Base-by-base conservation (phyloP, 805 yeast genomes). In the Wickerhamiella cacticola region DNA sequence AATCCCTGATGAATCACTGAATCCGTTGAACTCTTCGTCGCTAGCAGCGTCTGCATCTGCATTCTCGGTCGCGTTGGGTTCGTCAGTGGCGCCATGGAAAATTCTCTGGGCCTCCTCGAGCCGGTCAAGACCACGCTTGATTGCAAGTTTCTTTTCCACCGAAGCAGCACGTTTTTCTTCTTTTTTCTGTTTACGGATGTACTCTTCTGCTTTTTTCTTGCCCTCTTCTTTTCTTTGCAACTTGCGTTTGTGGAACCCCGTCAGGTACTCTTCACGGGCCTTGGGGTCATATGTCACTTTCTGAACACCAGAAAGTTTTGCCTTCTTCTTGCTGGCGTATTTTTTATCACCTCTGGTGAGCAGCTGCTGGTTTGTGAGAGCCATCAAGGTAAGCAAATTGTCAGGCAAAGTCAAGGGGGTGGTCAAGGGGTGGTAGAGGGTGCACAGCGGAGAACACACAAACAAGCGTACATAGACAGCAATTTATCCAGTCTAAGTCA, bases 201-300 rank as follows among this genome's bases (percentile, higher is more conserved):
- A 83, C 60, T 88, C 95, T 56, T 80, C 79, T 45, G 75, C 75
- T 57, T 71, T 78, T 51, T 75, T 84, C 55, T 76, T 78, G 0
- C 96, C 97, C 54, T 80, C 79, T 67, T 86, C 88, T 66, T 83
- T 82, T 63, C 97, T 74, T 59, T 83, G 83, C 15, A 89, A 62
- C 62, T 89, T 89, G 59, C 98, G 75, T 67, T 89, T 89, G 64
- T 92, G 97, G 64, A 89, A 89, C 35, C 98, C 98, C 2, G 96
- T 89, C 55, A 89, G 68, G 63, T 79, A 89, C 52, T 89, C 95
- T 25, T 68, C 63, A 21, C 52, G 52, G 9, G 82, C 74, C 16
- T 74, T 82, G 53, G 78, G 76, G 64, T 92, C 92, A 62, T 87
- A 92, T 1, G 75, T 77, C 24, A 92, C 94, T 62, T 86, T 96